A percentile compares a stretch with the other conserved stretches of the same genome.
phyloP scores from a whole-genome alignment of 257 asterid genomes.

The Scutellaria minor region DNA sequence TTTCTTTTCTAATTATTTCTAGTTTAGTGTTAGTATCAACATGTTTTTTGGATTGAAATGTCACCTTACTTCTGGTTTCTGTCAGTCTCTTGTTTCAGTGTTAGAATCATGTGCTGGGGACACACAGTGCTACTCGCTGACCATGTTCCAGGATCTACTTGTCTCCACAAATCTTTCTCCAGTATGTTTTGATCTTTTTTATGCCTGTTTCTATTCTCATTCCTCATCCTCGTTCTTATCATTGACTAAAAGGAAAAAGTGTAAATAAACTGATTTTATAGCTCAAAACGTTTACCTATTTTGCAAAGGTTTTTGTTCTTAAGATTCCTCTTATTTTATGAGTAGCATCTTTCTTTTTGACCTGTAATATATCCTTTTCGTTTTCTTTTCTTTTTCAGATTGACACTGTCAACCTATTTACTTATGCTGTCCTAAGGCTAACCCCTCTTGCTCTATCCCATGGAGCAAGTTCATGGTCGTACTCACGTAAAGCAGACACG shows the following conservation, averaged over 20 bases:
- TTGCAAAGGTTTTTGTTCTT: not conserved
- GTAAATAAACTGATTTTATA: not conserved
- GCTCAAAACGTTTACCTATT: slow-evolving; percentile 19
- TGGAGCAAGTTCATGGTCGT: slow-evolving; percentile 77
- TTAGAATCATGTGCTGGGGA: slow-evolving; percentile 79
- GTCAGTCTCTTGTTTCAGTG: slow-evolving; percentile 81
- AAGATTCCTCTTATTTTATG: slow-evolving; percentile 9
- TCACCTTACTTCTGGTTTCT: slow-evolving; percentile 44
- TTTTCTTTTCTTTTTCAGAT: slow-evolving; percentile 50
- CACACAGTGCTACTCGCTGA: slow-evolving; percentile 68
- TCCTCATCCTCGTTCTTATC: slow-evolving; percentile 4
- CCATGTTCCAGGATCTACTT: slow-evolving; percentile 93
- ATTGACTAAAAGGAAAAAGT: slow-evolving; percentile 26
- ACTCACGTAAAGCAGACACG: slow-evolving; percentile 60
- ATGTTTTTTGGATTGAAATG: slow-evolving; percentile 16
- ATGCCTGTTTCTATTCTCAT: slow-evolving; percentile 29
- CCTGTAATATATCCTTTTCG: slow-evolving; percentile 11
- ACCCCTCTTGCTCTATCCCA: slow-evolving; percentile 85
- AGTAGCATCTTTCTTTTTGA: slow-evolving; percentile 15
- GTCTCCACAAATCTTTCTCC: slow-evolving; percentile 93
- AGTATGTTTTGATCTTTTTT: slow-evolving; percentile 58
- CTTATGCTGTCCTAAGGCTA: slow-evolving; percentile 86
- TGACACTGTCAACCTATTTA: slow-evolving; percentile 76
- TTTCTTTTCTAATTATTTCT: slow-evolving; percentile 2
- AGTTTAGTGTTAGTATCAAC: slow-evolving; percentile 15